Evolutionary conservation across 768 basidiomycete species (phyloP), one percentile per base, ranked within the genome.

Genomic region (Hirschioporus abietinus): DNA sequence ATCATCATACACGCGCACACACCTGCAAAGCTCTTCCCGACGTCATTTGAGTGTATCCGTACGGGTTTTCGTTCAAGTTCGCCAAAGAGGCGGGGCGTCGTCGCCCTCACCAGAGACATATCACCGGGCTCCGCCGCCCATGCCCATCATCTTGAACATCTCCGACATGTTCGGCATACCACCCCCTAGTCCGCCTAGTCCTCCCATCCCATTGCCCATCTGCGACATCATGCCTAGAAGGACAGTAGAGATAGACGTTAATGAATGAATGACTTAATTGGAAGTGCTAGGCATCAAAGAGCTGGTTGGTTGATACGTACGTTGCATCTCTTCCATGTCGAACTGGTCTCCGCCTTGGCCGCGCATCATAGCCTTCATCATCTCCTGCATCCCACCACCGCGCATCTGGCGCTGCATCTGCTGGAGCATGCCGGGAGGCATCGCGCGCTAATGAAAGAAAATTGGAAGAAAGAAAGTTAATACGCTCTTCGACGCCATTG

Each of bases 291-390:
- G 30, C 4, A 30, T 30, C 8, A 30, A 30, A 30, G 7, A 24
- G n/a, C 30, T 58, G 64, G 58, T 66, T 20, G 68, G 66, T 62
- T 30, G 65, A 57, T n/a, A 78, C 85, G 69, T 77, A 90, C 93
- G 85, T 78, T 95, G 92, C 92, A 96, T 94, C 76, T 96, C 94
- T 67, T 93, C 91, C 91, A 96, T 92, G 73, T 95, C 94, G 64
- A 89, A 81, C 74, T 94, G 88, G 72, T 95, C 95, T 12, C 92
- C 92, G 65, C 92, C 93, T 71, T 92, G 89, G 10, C 94, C 92
- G 72, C 95, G 93, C 92, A 97, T 95, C 93, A 98, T 95, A 27
- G 91, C 89, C 75, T 91, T 92, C 95, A 96, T 95, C 94, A 96
- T 96, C 72, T 96, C 95, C 76, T 95, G 92, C 88, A 97, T 91